Conservation (phyloP, 192 early-diverging fungal species). For the Linnemannia elongata region DNA sequence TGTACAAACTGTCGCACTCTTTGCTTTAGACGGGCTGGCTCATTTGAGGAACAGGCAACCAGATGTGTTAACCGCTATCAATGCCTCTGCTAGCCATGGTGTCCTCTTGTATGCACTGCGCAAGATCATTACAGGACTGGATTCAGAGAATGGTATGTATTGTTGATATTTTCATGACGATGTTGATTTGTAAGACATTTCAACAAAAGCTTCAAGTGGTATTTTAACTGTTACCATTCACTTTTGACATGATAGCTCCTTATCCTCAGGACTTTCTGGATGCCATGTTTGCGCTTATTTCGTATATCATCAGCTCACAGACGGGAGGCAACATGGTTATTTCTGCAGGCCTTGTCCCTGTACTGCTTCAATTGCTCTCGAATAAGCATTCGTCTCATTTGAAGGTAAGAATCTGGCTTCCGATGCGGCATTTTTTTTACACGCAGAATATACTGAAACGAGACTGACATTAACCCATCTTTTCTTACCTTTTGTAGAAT, state of each 20-base stretch:
- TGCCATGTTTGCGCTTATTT: conserved; percentile 83
- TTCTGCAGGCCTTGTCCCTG: conserved; percentile 90
- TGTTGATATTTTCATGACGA: not conserved
- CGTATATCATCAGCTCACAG: conserved; percentile 83
- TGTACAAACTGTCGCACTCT: conserved; percentile 85
- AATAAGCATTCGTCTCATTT: conserved; percentile 72
- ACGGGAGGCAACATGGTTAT: conserved; percentile 92
- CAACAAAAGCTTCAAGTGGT: not conserved
- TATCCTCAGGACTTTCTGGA: conserved; percentile 85
- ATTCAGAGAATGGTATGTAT: conserved; percentile 51
- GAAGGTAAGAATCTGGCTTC: conserved; percentile 60
- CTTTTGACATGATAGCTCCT: conserved; percentile 26
- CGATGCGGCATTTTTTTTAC: not conserved
- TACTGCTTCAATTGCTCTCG: conserved; percentile 78
- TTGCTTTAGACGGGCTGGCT: conserved; percentile 87
- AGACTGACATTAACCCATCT: not conserved
- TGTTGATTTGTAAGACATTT: not conserved
- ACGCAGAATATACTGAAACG: not conserved
- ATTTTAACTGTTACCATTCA: not conserved
- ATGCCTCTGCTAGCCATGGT: conserved; percentile 95
- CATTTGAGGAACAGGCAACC: conserved; percentile 80
- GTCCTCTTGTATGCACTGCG: conserved; percentile 87
- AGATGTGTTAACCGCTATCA: conserved; percentile 89
- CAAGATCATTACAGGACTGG: conserved; percentile 72
- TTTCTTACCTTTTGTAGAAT: conserved; percentile 52